A percentile compares a stretch with the other conserved stretches of the same genome.
Conservation (phyloP, 345 rosid genomes). For the Lagerstroemia speciosa region DNA sequence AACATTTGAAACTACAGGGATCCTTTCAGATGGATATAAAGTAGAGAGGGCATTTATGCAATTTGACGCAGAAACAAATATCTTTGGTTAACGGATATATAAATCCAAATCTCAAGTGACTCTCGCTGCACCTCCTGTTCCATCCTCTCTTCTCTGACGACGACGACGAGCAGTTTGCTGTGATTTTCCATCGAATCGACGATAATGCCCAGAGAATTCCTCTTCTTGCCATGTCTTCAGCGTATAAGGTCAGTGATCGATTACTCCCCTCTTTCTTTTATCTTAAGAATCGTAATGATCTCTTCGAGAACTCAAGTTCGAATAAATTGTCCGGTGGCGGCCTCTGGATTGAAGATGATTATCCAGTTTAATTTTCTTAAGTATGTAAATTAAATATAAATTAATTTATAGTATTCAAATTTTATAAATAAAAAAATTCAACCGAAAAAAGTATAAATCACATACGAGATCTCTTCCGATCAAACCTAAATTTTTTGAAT, state of each 20-base stretch:
- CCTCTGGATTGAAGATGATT: not conserved
- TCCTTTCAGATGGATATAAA: not conserved
- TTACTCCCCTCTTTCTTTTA: not conserved
- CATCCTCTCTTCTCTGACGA: not conserved
- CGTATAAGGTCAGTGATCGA: not conserved
- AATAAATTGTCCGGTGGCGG: not conserved
- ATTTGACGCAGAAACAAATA: not conserved
- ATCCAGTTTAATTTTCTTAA: no score
- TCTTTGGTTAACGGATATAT: not conserved
- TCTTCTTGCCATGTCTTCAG: not conserved
- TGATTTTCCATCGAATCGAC: not conserved
- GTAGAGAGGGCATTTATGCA: not conserved
- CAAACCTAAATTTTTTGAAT: no score
- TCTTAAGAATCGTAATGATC: not conserved
- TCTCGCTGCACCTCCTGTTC: not conserved
- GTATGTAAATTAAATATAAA: no score
- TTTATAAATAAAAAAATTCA: no score
- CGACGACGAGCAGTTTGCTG: not conserved
- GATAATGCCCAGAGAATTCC: not conserved
- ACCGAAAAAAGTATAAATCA: no score
- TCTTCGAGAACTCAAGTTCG: not conserved
- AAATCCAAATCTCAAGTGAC: not conserved
- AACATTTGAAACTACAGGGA: not conserved
- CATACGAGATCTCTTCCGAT: no score
- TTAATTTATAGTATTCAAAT: no score